A percentile compares a stretch with the other conserved stretches of the same genome.
Evolutionary conservation across 148 eudicot species (phyloP).

Genomic region (Fagopyrum homotropicum): DNA sequence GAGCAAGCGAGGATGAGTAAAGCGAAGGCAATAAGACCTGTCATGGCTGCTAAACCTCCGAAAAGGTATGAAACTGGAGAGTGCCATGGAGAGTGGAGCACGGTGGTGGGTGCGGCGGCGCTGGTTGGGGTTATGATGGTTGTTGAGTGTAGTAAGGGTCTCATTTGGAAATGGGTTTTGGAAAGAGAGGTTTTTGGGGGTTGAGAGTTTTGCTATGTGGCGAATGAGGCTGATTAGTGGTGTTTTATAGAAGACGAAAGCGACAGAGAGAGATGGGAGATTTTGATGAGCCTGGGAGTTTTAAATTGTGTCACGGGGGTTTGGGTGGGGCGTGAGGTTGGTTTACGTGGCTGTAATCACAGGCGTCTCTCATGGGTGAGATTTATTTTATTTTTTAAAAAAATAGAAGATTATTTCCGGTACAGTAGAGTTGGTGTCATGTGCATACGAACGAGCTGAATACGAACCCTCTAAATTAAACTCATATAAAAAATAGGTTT

Average conservation of each 20-base stretch:
- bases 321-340: background rate
- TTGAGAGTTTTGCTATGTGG: background rate
- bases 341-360: background rate
- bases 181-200: background rate
- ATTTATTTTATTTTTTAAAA: too few relatives aligned
- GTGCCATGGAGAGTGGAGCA: slow-evolving; percentile 55
- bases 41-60: slow-evolving; percentile 79
- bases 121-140: background rate
- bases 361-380: background rate
- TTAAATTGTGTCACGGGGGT: slow-evolving; percentile 6
- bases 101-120: background rate
- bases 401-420: too few relatives aligned
- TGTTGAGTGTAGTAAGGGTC: background rate
- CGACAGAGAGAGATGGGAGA: background rate
- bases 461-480: too few relatives aligned
- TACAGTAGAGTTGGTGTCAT: too few relatives aligned
- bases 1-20: slow-evolving; percentile 72
- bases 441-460: too few relatives aligned
- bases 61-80: slow-evolving; percentile 78
- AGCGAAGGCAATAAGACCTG: slow-evolving; percentile 76
- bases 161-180: background rate
- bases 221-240: background rate
- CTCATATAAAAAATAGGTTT: too few relatives aligned
- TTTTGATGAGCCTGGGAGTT: background rate
- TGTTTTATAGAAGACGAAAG: background rate